Evolutionary conservation across 2,329 filamentous ascomycete genomes (phyloP), one percentile per base, ranked within the genome.

Genomic region (Sarocladiaceae sp.): DNA sequence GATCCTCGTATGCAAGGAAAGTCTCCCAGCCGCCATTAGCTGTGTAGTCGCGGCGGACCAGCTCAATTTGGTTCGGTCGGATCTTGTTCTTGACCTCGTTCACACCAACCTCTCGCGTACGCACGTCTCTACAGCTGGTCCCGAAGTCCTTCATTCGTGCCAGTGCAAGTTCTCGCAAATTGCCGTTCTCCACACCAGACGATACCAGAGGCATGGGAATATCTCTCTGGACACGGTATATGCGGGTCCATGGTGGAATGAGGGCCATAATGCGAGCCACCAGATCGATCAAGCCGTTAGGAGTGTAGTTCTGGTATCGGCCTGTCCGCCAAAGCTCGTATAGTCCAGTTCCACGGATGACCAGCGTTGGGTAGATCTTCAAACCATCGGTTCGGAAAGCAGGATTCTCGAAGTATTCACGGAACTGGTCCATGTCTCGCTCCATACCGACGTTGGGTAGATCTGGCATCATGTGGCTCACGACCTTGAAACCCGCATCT

Each of bases 191-290:
- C 0, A 98, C 93, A 32, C 93, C 93, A 1, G 91, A 95, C 0
- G 93, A 97, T n/a, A 98, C 94, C 19, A 98, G 75, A 1, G 93
- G 93, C 93, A 98, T 98, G n/a, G 93, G 93, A 47, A 98, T 98
- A 66, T 98, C 93, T 62, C 93, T 82, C 70, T 98, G 93, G 0
- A 98, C 93, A 48, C 93, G 88, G 69, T 98, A 98, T 58, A 98
- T 98, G 50, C 93, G 82, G 0, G 94, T 98, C 93, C 93, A 98
- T 1, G 93, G 93, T 1, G 93, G 93, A 0, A 98, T 85, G 2
- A 98, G 74, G 0, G 93, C 93, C 50, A 98, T 70, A 43, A 98
- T 98, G n/a, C 93, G 82, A 3, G 93, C 94, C 1, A 98, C 89
- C 13, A 98, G 80, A 61, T 98, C 93, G 49, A 98, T 88, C 26